A percentile compares a stretch with the other conserved stretches of the same genome.
Evolutionary conservation across 768 basidiomycete genomes (phyloP).

Genomic region (Russula sp.): DNA sequence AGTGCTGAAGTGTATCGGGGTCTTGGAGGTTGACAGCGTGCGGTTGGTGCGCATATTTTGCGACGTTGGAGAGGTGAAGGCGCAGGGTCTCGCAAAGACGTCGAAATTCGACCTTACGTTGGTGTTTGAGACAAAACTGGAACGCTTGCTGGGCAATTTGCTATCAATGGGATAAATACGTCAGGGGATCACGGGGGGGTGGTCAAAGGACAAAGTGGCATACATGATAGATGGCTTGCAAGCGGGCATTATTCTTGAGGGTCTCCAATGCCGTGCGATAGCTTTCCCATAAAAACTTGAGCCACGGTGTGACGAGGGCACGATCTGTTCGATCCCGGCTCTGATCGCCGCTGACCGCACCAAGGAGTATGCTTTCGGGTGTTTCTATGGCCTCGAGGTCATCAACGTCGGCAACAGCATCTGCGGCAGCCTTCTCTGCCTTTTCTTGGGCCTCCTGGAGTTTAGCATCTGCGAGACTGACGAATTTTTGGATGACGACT

Average conservation of each 20-base stretch:
- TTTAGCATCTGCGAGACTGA: slow-evolving; percentile 74
- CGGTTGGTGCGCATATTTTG: slow-evolving; percentile 90
- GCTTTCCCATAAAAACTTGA: slow-evolving; percentile 98
- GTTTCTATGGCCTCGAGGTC: slow-evolving; percentile 96
- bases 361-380: slow-evolving; percentile 85
- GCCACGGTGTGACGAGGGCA: slow-evolving; percentile 93
- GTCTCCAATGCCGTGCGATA: slow-evolving; percentile 95
- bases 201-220: slow-evolving; percentile 24
- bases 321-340: slow-evolving; percentile 93
- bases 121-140: slow-evolving; percentile 90
- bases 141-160: slow-evolving; percentile 97
- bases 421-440: slow-evolving; percentile 65
- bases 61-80: slow-evolving; percentile 88
- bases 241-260: slow-evolving; percentile 88
- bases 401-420: slow-evolving; percentile 67
- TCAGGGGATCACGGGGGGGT: background rate
- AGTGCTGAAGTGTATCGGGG: slow-evolving; percentile 88
- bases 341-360: slow-evolving; percentile 85
- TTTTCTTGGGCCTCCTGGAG: slow-evolving; percentile 83
- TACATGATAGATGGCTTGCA: slow-evolving; percentile 93
- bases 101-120: slow-evolving; percentile 95
- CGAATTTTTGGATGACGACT: slow-evolving; percentile 79
- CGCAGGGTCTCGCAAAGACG: slow-evolving; percentile 94
- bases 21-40: slow-evolving; percentile 95
- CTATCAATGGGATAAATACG: slow-evolving; percentile 35